Base-by-base conservation (phyloP, 2,329 filamentous ascomycete species). In the Diaporthe vaccinii region DNA sequence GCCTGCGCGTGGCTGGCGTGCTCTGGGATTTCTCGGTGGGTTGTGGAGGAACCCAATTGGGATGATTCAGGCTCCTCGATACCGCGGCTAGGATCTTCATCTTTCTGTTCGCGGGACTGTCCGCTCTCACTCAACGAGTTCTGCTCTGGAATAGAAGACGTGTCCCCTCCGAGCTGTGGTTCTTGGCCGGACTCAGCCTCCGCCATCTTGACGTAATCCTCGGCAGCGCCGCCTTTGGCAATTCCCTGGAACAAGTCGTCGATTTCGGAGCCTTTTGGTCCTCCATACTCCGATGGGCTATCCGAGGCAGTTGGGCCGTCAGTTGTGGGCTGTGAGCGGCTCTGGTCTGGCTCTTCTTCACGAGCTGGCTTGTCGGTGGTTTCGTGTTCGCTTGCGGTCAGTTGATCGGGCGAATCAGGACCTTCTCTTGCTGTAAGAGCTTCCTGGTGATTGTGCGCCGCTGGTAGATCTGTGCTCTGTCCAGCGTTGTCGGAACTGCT, bases 171-270 rank as follows among this genome's bases (percentile, higher is more conserved):
- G 10, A 41, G n/a, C 22, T 59, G 62, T 51, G 41, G 20, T 31
- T 70, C 49, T 41, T 55, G 34, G 9, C 10, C 62, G 12, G 41
- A 25, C 22, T 73, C 39, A 14, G 44, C 34, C 28, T 46, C 28
- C 20, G 70, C 74, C 74, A 69, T 73, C 44, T 68, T 25, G 34
- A 73, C 69, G 39, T 75, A 75, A 28, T 69, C 74, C 22, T 75
- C 74, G 4, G 74, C 74, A 9, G 74, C 53, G 22, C 61, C 74
- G 31, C 74, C 74, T 57, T 73, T 73, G 41, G 36, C 25, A 22
- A 73, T 51, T 25, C 53, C 70, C 2, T 58, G 41, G 20, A 58
- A 51, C 14, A 44, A 22, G n/a, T 59, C 62, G 7, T 28, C n/a
- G 14, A 51, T 10, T 2, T 58, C 39, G 12, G 41, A 7, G 34